phyloP scores from a whole-genome alignment of 495 filamentous ascomycete genomes.

The Neurospora sp. region DNA sequence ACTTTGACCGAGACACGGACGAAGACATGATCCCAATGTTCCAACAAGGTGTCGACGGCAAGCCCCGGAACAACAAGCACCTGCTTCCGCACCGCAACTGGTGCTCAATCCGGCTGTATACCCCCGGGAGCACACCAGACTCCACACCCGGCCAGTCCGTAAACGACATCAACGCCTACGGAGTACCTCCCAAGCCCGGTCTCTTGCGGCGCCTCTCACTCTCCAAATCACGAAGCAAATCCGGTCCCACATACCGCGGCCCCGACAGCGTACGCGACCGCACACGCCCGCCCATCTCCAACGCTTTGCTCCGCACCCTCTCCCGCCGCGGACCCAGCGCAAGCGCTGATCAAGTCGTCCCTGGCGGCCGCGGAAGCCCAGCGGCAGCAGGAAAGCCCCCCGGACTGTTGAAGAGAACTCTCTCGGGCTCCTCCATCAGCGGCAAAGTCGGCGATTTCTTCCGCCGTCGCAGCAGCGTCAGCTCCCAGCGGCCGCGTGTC shows the following conservation, averaged over 20 bases:
- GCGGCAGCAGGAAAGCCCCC: slow-evolving; percentile 43
- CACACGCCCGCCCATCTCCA: slow-evolving; percentile 24
- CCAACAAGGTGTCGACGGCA: slow-evolving; percentile 75
- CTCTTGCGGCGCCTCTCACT: slow-evolving; percentile 32
- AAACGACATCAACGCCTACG: slow-evolving; percentile 25
- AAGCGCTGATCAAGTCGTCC: slow-evolving; percentile 33
- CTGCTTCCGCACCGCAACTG: slow-evolving; percentile 88
- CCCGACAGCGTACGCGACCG: slow-evolving; percentile 16
- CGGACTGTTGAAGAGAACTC: slow-evolving; percentile 48
- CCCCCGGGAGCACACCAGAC: slow-evolving; percentile 67
- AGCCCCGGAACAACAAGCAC: slow-evolving; percentile 79
- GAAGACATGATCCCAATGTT: slow-evolving; percentile 96
- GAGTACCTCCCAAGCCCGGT: slow-evolving; percentile 17
- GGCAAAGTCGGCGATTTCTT: slow-evolving; percentile 38
- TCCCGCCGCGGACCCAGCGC: slow-evolving; percentile 26
- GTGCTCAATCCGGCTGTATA: slow-evolving; percentile 77
- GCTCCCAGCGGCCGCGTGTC: slow-evolving; percentile 14
- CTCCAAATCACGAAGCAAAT: slow-evolving; percentile 11
- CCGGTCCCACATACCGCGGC: slow-evolving; percentile 15
- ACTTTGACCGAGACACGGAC: slow-evolving; percentile 74
- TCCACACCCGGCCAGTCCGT: slow-evolving; percentile 43
- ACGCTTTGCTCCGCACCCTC: slow-evolving; percentile 26
- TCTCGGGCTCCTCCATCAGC: slow-evolving; percentile 18
- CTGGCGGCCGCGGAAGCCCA: slow-evolving; percentile 11
- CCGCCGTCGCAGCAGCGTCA: slow-evolving; percentile 39